Base-by-base conservation (phyloP, 371 early-diverging fungal species). In the Mortierella sp. region DNA sequence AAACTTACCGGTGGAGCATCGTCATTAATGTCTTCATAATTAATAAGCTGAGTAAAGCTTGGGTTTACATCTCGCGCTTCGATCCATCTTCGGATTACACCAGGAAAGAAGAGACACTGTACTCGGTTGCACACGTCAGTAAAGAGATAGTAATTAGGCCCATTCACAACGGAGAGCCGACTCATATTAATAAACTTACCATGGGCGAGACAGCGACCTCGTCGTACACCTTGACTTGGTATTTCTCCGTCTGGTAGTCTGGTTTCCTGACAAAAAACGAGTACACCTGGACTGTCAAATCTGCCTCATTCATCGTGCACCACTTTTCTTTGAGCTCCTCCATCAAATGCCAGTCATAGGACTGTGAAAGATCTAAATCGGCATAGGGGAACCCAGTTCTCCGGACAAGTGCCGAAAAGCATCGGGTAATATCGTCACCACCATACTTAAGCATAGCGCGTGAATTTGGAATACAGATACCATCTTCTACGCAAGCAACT, bases 401-500 rank as follows among this genome's bases (percentile, higher is more conserved):
- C 59, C 75, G 73, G 16, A 96, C 82, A 57, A 96, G 76, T 0
- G 86, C 86, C 37, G 87, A 79, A 56, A 96, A 87, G 25, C 92
- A 90, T 14, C 85, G 81, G 4, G 96, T 93, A 11, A 96, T 89
- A 64, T 96, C 96, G 66, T 96, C 96, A 12, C 95, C 95, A 23
- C 96, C 97, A 60, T 92, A 91, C 46, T 88, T 86, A 18, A 89
- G 65, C 16, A 61, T 63, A 11, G 82, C 82, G 76, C 86, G 85
- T 9, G 94, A 92, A 58, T 93, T 90, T 9, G 88, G 85, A 18
- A 92, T 81, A 66, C 91, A 90, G 19, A 91, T 85, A 18, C 97
- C 97, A 48, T 95, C 94, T 65, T 97, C 97, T 18, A 97, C 90
- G 71, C 95, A 95, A 0, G 90, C 82, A 15, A 96, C 84, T 58